These are phyloP conservation scores for Neolecta irregularis DNA, from an alignment of 1,139 yeast genomes.

Conservation along the genomic window DNA sequence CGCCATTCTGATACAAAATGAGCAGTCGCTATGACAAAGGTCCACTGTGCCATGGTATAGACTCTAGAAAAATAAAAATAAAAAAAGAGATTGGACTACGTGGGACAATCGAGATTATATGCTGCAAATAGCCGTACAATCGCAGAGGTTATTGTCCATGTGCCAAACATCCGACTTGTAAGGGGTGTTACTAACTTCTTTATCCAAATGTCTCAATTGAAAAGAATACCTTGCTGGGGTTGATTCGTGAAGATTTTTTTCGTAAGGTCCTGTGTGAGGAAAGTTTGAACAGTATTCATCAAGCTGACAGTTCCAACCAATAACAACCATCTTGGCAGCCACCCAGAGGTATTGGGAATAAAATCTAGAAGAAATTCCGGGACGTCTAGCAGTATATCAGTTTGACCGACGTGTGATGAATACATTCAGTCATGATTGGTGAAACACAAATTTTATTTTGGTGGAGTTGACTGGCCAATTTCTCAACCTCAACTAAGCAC, in stretches of 20 bases:
- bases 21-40: slow-evolving; percentile 73
- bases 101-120: slow-evolving; percentile 48
- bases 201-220: not conserved
- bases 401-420: too few species aligned
- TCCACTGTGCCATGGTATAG: slow-evolving; percentile 54
- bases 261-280: slow-evolving; percentile 58
- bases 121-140: slow-evolving; percentile 81
- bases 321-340: slow-evolving; percentile 59
- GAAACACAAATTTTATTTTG: too few species aligned
- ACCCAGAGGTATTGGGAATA: too few species aligned
- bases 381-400: too few species aligned
- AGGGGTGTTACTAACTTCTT: slow-evolving; percentile 39
- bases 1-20: slow-evolving; percentile 82
- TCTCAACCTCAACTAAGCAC: too few species aligned
- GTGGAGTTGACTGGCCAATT: too few species aligned
- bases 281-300: slow-evolving; percentile 84
- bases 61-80: slow-evolving; percentile 24
- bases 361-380: too few species aligned
- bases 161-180: slow-evolving; percentile 91
- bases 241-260: slow-evolving; percentile 60
- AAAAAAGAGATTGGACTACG: too few species aligned
- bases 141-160: slow-evolving; percentile 87
- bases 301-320: slow-evolving; percentile 69
- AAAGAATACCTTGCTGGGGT: slow-evolving; percentile 33
- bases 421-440: too few species aligned